Evolutionary conservation across 352 stramenopile species (phyloP).

Genomic region (Phytophthora brassicae): DNA sequence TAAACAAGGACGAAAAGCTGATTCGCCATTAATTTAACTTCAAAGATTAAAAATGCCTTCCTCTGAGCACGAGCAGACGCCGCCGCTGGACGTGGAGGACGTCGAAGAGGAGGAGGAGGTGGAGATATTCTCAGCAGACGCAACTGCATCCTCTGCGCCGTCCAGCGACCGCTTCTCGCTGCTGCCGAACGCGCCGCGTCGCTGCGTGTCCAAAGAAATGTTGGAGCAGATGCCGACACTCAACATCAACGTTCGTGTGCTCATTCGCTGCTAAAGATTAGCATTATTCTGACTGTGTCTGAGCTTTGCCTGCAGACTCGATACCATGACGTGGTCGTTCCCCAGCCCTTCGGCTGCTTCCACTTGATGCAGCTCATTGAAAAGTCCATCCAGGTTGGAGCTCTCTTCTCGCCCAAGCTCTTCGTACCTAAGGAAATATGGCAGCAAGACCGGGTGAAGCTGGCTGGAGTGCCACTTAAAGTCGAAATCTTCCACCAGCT

Average conservation of each 20-base stretch:
- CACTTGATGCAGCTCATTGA: constrained; percentile 82
- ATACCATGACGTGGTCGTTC: constrained; percentile 57
- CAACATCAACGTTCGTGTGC: constrained; percentile 55
- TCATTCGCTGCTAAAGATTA: neutral
- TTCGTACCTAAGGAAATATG: constrained; percentile 83
- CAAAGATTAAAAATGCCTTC: neutral
- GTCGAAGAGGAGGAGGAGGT: constrained; percentile 26
- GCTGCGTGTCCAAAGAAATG: constrained; percentile 70
- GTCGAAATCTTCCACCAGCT: constrained; percentile 64
- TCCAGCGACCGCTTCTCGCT: constrained; percentile 38
- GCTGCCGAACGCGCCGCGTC: constrained; percentile 27
- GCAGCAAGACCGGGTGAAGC: constrained; percentile 68
- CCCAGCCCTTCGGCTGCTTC: constrained; percentile 69
- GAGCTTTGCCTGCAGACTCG: constrained; percentile 36
- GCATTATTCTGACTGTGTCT: too few relatives aligned
- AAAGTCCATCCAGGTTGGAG: constrained; percentile 74
- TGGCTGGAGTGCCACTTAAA: constrained; percentile 63
- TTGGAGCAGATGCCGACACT: constrained; percentile 72
- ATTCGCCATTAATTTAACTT: too few relatives aligned
- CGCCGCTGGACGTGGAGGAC: constrained; percentile 19
- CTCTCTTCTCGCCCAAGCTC: constrained; percentile 70
- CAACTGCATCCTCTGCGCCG: neutral
- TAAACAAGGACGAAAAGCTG: too few relatives aligned
- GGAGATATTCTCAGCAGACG: constrained; percentile 26
- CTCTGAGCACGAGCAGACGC: neutral